Evolutionary conservation across 2,329 filamentous ascomycete species (phyloP).

Genomic region (Aureobasidium musti): DNA sequence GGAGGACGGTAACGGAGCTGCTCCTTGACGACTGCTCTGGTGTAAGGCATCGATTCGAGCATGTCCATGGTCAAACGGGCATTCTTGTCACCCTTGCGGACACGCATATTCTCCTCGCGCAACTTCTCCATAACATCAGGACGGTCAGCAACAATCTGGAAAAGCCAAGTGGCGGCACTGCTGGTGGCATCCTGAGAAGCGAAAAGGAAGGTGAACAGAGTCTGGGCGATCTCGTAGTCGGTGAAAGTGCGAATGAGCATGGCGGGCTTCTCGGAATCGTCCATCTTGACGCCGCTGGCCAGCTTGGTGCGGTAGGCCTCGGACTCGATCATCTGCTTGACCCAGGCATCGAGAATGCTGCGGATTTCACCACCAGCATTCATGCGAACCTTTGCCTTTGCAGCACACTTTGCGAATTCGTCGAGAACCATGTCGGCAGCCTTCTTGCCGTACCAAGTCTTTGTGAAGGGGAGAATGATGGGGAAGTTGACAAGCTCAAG

Average conservation of each 20-base stretch:
- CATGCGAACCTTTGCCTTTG: slow-evolving; percentile 81
- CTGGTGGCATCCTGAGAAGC: slow-evolving; percentile 96
- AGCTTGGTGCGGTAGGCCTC: slow-evolving; percentile 77
- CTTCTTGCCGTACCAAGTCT: slow-evolving; percentile 94
- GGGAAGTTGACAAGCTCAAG: slow-evolving; percentile 98
- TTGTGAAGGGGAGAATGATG: slow-evolving; percentile 89
- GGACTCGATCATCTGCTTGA: slow-evolving; percentile 83
- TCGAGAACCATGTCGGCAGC: slow-evolving; percentile 83
- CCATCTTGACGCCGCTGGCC: slow-evolving; percentile 63
- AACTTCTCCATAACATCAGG: slow-evolving; percentile 90
- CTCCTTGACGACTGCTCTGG: slow-evolving; percentile 87
- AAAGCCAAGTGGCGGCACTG: slow-evolving; percentile 90
- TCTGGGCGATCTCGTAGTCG: slow-evolving; percentile 90
- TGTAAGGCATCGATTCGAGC: slow-evolving; percentile 86
- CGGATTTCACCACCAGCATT: slow-evolving; percentile 79
- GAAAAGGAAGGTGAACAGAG: slow-evolving; percentile 94
- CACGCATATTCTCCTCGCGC: slow-evolving; percentile 72
- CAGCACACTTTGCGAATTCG: slow-evolving; percentile 84
- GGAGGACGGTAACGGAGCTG: slow-evolving; percentile 91
- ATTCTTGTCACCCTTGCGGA: slow-evolving; percentile 72
- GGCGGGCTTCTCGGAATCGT: slow-evolving; percentile 75
- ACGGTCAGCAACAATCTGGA: slow-evolving; percentile 90
- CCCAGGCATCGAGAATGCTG: slow-evolving; percentile 96
- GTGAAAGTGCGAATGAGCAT: slow-evolving; percentile 82
- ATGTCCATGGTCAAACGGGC: slow-evolving; percentile 76